Evolutionary conservation across 2,329 filamentous ascomycete genomes (phyloP), one percentile per base, ranked within the genome.

Genomic region (Colletotrichum filicis): DNA sequence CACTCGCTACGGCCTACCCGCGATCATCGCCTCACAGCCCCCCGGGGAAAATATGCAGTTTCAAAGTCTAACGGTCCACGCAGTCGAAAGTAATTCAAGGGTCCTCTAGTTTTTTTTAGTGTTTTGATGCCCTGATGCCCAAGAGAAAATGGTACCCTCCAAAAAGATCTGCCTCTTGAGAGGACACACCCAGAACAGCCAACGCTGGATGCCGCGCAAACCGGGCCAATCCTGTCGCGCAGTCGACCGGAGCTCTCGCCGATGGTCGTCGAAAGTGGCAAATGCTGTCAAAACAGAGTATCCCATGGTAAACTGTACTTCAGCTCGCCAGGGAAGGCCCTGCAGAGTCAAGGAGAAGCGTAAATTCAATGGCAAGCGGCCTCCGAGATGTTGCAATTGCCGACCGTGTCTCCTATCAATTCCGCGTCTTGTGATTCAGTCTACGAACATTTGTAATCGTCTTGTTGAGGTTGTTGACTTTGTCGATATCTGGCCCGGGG

Each of bases 211-310:
- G 19, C 42, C 16, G 42, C 42, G 9, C 42, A 49, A 19, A 7
- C 42, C 42, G 42, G 42, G 2, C 42, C 42, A 49, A 49, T 49
- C 42, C 42, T 8, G 19, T 49, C n/a, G 42, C 42, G 42, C 26
- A 11, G 22, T 14, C 22, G 16, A 26, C 35, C 58, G 19, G 59
- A 49, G 42, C 59, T 16, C 35, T 28, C 59, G 37, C 37, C n/a
- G 16, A 22, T 49, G 42, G 42, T 11, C 6, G 28, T n/a, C 32
- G 7, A 19, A 7, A 32, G 46, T 37, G 30, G 46, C 55, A 22
- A 65, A 66, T 66, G 62, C 68, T 56, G 37, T 66, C 24, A 37
- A 66, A 22, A 60, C 63, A 56, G 9, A 67, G n/a, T 53, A 12
- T 32, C 22, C 24, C 37, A n/a, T 53, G 32, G 32, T 24, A 57